These are phyloP conservation scores for Capsicum baccatum DNA, from an alignment of 257 asterid species.

Conservation along the genomic window DNA sequence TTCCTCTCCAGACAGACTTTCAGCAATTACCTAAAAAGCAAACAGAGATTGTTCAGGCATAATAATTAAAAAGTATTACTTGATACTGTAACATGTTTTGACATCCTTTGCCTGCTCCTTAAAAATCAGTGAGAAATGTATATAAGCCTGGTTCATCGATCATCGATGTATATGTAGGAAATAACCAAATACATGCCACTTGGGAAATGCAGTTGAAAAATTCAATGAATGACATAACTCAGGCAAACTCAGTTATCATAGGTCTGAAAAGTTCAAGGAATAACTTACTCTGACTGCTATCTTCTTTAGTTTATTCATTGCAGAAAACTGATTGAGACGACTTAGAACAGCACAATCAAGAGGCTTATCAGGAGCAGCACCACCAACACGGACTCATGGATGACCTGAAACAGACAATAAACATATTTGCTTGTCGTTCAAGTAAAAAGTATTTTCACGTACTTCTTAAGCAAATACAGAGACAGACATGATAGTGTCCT, in stretches of 20 bases:
- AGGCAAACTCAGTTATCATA: not conserved
- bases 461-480: constrained; percentile 11
- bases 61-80: not conserved
- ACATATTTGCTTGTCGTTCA: not conserved
- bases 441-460: not conserved
- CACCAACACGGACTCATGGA: constrained; percentile 53
- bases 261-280: constrained; percentile 9
- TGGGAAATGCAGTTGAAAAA: not conserved
- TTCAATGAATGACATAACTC: not conserved
- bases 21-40: constrained; percentile 51
- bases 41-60: not conserved
- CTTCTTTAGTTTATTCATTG: constrained; percentile 56
- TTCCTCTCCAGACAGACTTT: constrained; percentile 52
- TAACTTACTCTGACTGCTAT: constrained; percentile 50
- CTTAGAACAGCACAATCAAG: constrained; percentile 57
- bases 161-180: not conserved
- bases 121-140: not conserved
- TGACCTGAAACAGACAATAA: constrained; percentile 42
- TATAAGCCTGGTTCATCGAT: not conserved
- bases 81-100: not conserved
- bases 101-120: not conserved
- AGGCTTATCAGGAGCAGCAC: constrained; percentile 54
- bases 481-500: not conserved
- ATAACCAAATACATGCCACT: not conserved
- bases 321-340: constrained; percentile 58